Evolutionary conservation across 192 early-diverging fungal genomes (phyloP), one percentile per base, ranked within the genome.

Genomic region (Allomyces arbusculus): DNA sequence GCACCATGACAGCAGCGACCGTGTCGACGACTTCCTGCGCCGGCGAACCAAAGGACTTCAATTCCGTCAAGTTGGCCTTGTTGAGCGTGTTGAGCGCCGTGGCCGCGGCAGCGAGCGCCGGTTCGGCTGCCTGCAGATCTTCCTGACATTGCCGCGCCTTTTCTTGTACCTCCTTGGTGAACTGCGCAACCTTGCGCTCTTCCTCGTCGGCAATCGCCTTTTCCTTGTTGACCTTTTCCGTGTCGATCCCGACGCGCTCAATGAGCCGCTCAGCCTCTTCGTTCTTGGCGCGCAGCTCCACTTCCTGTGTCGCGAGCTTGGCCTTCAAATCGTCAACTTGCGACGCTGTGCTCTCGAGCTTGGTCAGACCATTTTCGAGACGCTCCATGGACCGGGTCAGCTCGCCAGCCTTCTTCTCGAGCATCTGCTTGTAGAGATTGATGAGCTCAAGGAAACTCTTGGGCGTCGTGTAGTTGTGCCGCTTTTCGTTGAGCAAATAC

Each of bases 371-470:
- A 68, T 94, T 87, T 67, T 94, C 93, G 64, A 99, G 82, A 67
- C 98, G 97, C 24, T 92, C 87, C 74, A 98, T 95, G 74, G 92
- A 92, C 68, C 97, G 94, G 76, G 97, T 94, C 19, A 99, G 77
- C 70, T 91, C 89, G 63, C 89, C 89, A 22, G 92, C 87, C 70
- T 95, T 96, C 74, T 91, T 90, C 67, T 83, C 83, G 76, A 86
- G 95, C 63, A 98, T 74, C 55, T 83, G 83, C 24, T 86, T 87
- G 71, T 92, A 97, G 63, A 95, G 93, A 67, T 83, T 82, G 67
- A 99, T 90, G 71, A 97, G 94, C 78, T 99, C 97, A 23, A 99
- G 77, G 75, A 90, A 99, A 72, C 97, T 94, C 24, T 95, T 85
- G 14, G 97, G 97, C 20, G 97, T 99, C n/a, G 91, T 89, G 75